Conservation (phyloP, 176 grass and related monocot genomes). For the Thinopyrum elongatum region DNA sequence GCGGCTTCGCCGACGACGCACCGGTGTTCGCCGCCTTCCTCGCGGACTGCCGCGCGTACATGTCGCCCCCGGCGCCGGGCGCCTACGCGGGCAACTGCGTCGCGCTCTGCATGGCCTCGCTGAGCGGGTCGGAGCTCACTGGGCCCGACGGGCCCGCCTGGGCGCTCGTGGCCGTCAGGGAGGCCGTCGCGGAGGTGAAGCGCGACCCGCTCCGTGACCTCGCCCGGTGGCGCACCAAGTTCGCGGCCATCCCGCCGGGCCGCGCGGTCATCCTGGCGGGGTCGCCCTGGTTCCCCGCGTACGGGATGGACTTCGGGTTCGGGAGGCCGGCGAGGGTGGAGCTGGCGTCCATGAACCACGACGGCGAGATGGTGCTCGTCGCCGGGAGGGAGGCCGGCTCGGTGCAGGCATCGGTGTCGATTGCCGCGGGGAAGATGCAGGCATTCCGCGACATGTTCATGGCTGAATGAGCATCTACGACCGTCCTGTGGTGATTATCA, state of each 20-base stretch:
- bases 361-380: constrained; percentile 16
- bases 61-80: not conserved
- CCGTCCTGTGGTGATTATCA: too few relatives aligned
- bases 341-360: constrained; percentile 26
- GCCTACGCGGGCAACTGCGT: constrained; percentile 12
- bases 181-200: not conserved
- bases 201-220: not conserved
- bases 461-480: not conserved
- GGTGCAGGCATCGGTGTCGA: constrained; percentile 7
- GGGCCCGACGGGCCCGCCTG: not conserved
- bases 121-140: not conserved
- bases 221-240: not conserved
- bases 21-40: constrained; percentile 6
- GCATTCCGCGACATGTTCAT: not conserved
- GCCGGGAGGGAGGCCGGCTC: not conserved
- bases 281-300: constrained; percentile 21
- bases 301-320: not conserved
- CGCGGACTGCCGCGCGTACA: not conserved
- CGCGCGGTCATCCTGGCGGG: not conserved
- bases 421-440: not conserved
- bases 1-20: not conserved
- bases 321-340: constrained; percentile 8
- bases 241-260: not conserved
- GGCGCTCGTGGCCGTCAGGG: not conserved
- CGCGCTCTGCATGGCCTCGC: not conserved